These are phyloP conservation scores for Pyrenochaeta sp. DNA, from an alignment of 2,329 filamentous ascomycete genomes.

Conservation along the genomic window DNA sequence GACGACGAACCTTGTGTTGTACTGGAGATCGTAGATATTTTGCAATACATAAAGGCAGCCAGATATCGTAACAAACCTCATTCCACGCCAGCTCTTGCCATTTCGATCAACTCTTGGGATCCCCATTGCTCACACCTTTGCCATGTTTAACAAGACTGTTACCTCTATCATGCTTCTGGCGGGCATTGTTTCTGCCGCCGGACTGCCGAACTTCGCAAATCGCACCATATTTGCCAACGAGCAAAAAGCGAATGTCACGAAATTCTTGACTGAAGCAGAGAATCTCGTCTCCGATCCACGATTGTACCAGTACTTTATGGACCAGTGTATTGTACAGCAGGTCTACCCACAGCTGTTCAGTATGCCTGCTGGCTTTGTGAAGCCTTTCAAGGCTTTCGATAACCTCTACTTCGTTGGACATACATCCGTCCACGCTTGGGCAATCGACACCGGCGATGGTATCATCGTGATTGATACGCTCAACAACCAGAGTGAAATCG, in stretches of 20 bases:
- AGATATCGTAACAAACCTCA: too few relatives aligned
- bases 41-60: too few relatives aligned
- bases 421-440: slow-evolving; percentile 19
- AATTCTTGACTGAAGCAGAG: slow-evolving; percentile 1
- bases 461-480: slow-evolving; percentile 20
- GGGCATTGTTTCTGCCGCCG: too few relatives aligned
- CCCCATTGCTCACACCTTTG: too few relatives aligned
- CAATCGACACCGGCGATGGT: slow-evolving; percentile 16
- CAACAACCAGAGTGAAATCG: slow-evolving; percentile 14
- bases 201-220: too few relatives aligned
- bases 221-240: slow-evolving; percentile 4
- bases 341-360: slow-evolving; percentile 9
- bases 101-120: too few relatives aligned
- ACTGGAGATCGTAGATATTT: too few relatives aligned
- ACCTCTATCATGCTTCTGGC: too few relatives aligned
- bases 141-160: too few relatives aligned
- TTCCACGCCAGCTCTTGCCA: too few relatives aligned
- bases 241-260: slow-evolving; percentile 13
- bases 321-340: slow-evolving; percentile 14
- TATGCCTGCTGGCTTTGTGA: slow-evolving; percentile 11
- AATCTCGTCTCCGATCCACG: slow-evolving; percentile 2
- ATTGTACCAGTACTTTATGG: slow-evolving; percentile 15
- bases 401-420: slow-evolving; percentile 22
- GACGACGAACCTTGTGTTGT: too few relatives aligned
- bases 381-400: slow-evolving; percentile 15